phyloP scores from a whole-genome alignment of 2,329 filamentous ascomycete genomes.

The Fusarium phyllophilum region DNA sequence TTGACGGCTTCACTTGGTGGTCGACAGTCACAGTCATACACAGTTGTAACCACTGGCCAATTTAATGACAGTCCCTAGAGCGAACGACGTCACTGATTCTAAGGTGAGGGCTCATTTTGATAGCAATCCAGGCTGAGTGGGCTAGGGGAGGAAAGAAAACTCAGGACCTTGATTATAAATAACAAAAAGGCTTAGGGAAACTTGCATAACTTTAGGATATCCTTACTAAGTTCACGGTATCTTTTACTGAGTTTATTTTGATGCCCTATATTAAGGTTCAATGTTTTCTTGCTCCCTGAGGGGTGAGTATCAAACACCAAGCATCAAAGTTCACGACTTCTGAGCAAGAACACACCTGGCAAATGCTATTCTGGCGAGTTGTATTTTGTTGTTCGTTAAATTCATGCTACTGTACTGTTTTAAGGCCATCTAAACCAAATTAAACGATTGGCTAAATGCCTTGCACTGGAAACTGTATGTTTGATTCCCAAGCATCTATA shows the following conservation, averaged over 20 bases:
- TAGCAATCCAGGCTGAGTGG: constrained; percentile 1
- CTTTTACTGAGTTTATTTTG: too few relatives aligned
- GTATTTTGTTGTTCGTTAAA: neutral
- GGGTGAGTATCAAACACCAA: constrained; percentile 1
- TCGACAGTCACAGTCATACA: neutral
- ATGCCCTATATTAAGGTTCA: too few relatives aligned
- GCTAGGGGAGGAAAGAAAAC: too few relatives aligned
- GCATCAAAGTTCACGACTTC: neutral
- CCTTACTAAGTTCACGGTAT: too few relatives aligned
- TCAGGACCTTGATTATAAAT: too few relatives aligned
- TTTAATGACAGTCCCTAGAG: neutral
- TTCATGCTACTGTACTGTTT: neutral
- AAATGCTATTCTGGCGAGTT: neutral
- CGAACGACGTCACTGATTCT: constrained; percentile 19
- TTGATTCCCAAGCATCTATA: constrained; percentile 36
- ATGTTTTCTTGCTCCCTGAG: too few relatives aligned
- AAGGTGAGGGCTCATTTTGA: neutral
- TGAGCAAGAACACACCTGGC: neutral
- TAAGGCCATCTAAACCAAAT: neutral
- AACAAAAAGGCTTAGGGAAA: too few relatives aligned
- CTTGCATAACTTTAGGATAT: too few relatives aligned
- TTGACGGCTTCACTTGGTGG: constrained; percentile 22
- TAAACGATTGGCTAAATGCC: neutral
- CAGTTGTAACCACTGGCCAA: neutral
- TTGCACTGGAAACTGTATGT: neutral